These are phyloP conservation scores for Debaryomyces prosopidis DNA, from an alignment of 805 yeast species.

Conservation along the genomic window DNA sequence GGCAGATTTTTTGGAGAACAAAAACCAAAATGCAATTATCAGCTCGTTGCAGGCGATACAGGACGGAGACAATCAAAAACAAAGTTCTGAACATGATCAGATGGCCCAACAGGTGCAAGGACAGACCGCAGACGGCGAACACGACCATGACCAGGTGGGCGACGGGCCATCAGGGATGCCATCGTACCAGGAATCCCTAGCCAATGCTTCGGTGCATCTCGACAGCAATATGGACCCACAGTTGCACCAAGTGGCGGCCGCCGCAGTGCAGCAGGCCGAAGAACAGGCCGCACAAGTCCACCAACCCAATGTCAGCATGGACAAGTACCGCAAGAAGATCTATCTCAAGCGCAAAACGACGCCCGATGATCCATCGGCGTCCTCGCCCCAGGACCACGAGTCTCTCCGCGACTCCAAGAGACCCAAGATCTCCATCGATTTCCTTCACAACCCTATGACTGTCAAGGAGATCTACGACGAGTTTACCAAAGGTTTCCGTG, in stretches of 20 bases:
- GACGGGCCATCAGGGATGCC: conserved; percentile 1
- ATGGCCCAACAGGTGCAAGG: conserved; percentile 6
- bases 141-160: conserved; percentile 8
- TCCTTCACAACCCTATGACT: conserved; percentile 46
- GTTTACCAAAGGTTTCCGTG: conserved; percentile 44
- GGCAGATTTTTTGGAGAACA: conserved; percentile 31
- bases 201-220: conserved; percentile 14
- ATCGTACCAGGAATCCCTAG: not conserved
- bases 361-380: conserved; percentile 3
- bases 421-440: conserved; percentile 39
- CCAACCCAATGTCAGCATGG: conserved; percentile 5
- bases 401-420: conserved; percentile 19
- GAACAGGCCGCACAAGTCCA: conserved; percentile 6
- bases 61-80: conserved; percentile 16
- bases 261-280: conserved; percentile 26
- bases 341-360: conserved; percentile 9
- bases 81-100: conserved; percentile 7
- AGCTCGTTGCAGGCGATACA: conserved; percentile 31
- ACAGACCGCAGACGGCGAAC: conserved; percentile 9
- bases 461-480: conserved; percentile 46
- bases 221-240: conserved; percentile 45
- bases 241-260: conserved; percentile 40
- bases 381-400: conserved; percentile 4
- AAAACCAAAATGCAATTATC: conserved; percentile 25
- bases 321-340: conserved; percentile 9